phyloP scores from a whole-genome alignment of 768 basidiomycete genomes.

The Tricholoma saponaceum region DNA sequence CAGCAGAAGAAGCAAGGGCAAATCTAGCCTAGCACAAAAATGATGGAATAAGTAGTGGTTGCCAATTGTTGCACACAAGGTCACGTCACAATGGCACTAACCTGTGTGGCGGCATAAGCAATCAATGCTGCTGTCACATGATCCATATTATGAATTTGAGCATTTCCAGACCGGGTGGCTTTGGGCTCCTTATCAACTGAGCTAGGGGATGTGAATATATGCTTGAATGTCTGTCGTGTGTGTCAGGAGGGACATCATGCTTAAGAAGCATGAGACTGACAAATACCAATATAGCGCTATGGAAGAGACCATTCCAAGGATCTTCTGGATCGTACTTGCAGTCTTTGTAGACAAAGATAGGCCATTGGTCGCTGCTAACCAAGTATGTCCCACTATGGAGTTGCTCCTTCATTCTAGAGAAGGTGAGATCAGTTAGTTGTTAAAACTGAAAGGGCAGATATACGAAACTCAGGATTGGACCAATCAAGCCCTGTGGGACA shows the following conservation, averaged over 20 bases:
- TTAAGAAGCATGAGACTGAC: background rate
- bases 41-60: too few species aligned
- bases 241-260: too few species aligned
- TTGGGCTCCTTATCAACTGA: constrained; percentile 1
- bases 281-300: background rate
- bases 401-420: background rate
- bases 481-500: background rate
- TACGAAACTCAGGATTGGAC: background rate
- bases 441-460: background rate
- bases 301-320: constrained; percentile 5
- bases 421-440: background rate
- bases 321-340: constrained; percentile 1
- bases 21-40: background rate
- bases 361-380: constrained; percentile 18
- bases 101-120: background rate
- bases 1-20: background rate
- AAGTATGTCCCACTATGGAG: constrained; percentile 8
- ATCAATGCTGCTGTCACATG: background rate
- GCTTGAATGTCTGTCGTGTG: constrained; percentile 4
- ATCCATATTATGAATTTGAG: background rate
- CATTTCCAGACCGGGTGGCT: background rate
- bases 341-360: constrained; percentile 8
- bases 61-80: background rate
- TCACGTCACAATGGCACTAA: background rate
- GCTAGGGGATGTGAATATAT: constrained; percentile 7